phyloP scores from a whole-genome alignment of 176 grass and related monocot genomes.

The Pontederia paniculata region DNA sequence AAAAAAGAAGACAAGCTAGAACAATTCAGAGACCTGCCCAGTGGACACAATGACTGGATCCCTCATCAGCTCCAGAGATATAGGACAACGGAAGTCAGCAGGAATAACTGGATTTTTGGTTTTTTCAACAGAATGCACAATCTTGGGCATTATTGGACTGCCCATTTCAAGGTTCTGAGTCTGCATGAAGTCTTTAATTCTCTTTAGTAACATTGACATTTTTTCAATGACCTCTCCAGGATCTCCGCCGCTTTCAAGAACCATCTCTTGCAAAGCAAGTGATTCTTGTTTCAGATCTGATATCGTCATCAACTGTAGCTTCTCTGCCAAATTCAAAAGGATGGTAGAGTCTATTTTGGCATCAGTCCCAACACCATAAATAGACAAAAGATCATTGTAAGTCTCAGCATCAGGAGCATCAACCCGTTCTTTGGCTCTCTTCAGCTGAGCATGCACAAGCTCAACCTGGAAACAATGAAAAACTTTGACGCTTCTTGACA shows the following conservation, averaged over 20 bases:
- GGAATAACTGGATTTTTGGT: slow-evolving; percentile 4
- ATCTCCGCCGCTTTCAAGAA: not conserved
- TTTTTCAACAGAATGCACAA: not conserved
- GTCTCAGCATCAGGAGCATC: slow-evolving; percentile 3
- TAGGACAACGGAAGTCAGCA: slow-evolving; percentile 15
- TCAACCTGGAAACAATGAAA: not conserved
- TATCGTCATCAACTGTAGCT: slow-evolving; percentile 15
- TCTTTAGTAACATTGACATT: slow-evolving; percentile 12
- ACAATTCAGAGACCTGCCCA: slow-evolving; percentile 7
- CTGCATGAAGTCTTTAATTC: slow-evolving; percentile 14
- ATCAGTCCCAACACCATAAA: slow-evolving; percentile 6
- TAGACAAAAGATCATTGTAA: not conserved
- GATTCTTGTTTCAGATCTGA: slow-evolving; percentile 25
- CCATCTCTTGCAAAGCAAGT: slow-evolving; percentile 19
- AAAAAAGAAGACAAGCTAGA: not conserved
- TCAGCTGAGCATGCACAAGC: slow-evolving; percentile 16
- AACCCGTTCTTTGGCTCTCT: slow-evolving; percentile 16
- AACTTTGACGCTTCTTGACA: too few relatives aligned
- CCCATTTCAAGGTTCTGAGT: slow-evolving; percentile 12
- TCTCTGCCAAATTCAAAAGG: slow-evolving; percentile 12
- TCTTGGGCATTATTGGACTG: not conserved
- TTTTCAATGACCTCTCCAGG: slow-evolving; percentile 18
- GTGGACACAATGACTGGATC: slow-evolving; percentile 20
- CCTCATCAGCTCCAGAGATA: slow-evolving; percentile 11
- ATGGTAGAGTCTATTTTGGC: not conserved